Evolutionary conservation across 805 yeast species (phyloP), one percentile per base, ranked within the genome.

Genomic region (Saccharomycopsis fermentans): DNA sequence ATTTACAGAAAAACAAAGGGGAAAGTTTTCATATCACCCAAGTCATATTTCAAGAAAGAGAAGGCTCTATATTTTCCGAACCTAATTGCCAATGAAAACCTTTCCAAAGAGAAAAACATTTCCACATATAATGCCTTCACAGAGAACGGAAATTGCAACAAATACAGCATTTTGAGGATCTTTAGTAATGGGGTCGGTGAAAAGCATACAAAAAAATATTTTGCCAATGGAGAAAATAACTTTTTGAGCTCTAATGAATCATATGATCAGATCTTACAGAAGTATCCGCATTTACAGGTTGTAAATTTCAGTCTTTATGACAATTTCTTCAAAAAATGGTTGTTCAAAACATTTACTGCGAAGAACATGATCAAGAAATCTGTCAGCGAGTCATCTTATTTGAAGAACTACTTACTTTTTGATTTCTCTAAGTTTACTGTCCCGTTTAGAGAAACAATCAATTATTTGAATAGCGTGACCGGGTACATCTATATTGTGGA

Each of bases 401-500:
- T 80, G 52, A 73, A 76, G 47, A 76, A 74, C 40, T 88, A 86
- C 70, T 80, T 89, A 61, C 74, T 90, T 14, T 77, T 85, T 12
- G 81, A 88, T 53, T 81, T 84, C 37, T 75, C 76, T 37, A 81
- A 82, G 16, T 72, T 89, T 34, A 76, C 83, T 1, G 77, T 79
- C 59, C 81, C 76, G 19, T 71, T 81, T 5, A 80, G 87, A 64
- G 82, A 83, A 57, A 69, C 78, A 27, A 70, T 92, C 37, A 73
- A 80, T 54, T 80, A 90, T 64, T 84, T 83, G 58, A 92, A 92
- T 68, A 78, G 81, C 24, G 87, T 86, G 65, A 81, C 95, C 1
- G 98, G 98, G 0, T 90, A 88, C 67, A 74, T 90, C 11, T 86
- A 90, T 63, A 73, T 92, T 4, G 78, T 94, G 37, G 99, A 94